Percentiles rank a stretch among this genome's conserved stretches.
Evolutionary conservation across 306 rosid genomes (phyloP).

Genomic region (Cicer bijugum): DNA sequence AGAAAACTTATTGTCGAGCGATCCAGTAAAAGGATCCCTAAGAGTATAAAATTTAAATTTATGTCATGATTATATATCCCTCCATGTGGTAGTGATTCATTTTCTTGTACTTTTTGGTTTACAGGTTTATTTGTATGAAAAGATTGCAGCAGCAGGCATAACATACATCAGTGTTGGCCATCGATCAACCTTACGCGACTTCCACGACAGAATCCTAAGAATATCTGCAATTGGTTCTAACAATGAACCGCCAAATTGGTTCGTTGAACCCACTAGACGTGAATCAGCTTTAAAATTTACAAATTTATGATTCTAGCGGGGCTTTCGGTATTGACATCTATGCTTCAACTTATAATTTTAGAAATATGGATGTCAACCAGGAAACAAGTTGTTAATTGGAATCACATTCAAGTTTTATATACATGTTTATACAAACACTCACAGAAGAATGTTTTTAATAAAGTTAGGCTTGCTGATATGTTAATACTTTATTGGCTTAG

Average conservation of each 20-base stretch:
- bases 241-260: slow-evolving; percentile 61
- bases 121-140: slow-evolving; percentile 77
- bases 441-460: background rate
- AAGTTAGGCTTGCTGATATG: background rate
- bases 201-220: slow-evolving; percentile 62
- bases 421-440: slow-evolving; percentile 21
- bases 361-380: slow-evolving; percentile 24
- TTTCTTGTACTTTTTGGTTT: slow-evolving; percentile 44
- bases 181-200: slow-evolving; percentile 61
- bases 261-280: slow-evolving; percentile 50
- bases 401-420: background rate
- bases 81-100: slow-evolving; percentile 23
- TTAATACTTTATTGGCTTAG: too few relatives aligned
- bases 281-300: slow-evolving; percentile 43
- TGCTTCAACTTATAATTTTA: slow-evolving; percentile 38
- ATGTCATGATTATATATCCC: slow-evolving; percentile 8
- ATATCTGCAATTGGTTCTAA: slow-evolving; percentile 57
- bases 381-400: slow-evolving; percentile 34
- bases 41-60: background rate
- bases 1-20: background rate
- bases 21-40: slow-evolving; percentile 15
- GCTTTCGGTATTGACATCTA: slow-evolving; percentile 26
- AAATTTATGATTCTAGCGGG: slow-evolving; percentile 35
- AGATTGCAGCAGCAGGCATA: slow-evolving; percentile 72
- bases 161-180: slow-evolving; percentile 90